Evolutionary conservation across 176 grass and related monocot genomes (phyloP), one percentile per base, ranked within the genome.

Genomic region (Oryza brachyantha): DNA sequence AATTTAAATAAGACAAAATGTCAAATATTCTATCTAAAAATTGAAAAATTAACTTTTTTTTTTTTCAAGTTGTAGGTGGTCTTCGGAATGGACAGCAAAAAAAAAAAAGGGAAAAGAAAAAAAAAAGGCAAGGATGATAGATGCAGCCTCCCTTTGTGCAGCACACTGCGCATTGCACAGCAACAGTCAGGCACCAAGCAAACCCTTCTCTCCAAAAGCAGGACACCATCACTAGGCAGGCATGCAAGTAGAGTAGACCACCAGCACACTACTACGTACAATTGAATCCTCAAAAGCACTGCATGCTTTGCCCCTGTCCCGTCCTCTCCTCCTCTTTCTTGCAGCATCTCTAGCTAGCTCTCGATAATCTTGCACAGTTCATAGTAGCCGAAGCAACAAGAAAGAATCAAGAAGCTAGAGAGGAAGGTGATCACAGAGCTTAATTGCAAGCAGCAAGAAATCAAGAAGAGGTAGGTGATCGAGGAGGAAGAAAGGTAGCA

Each of bases 231-330:
- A 14, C 42, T 64, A 29, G 64, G 22, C 62, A 12, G 29, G 21
- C 62, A 22, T 29, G 42, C 50, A 27, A 27, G 25, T 21, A 5
- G 17, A 10, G 17, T 28, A 5, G 25, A 6, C 52, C 21, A 64
- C 19, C 37, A 72, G 29, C 41, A 16, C n/a, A 25, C 25, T 17
- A 41, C 61, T 62, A 27, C n/a, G 31, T 32, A 32, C 19, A 22
- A 39, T 13, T 21, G 10, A 69, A 50, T 78, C 71, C 71, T 87
- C 46, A 78, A 83, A 87, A 83, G 74, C 36, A 63, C 79, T 59
- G 38, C 32, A 28, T 34, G 11, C 17, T 5, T 13, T 19, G 34
- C 84, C 72, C 31, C 31, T 32, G 31, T 32, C 31, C 31, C 4
- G 3, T 32, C 31, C 31, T 32, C 31, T 4, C 4, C 31, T 4